Conservation (phyloP, 176 grass and related monocot species). For the Lolium multiflorum region DNA sequence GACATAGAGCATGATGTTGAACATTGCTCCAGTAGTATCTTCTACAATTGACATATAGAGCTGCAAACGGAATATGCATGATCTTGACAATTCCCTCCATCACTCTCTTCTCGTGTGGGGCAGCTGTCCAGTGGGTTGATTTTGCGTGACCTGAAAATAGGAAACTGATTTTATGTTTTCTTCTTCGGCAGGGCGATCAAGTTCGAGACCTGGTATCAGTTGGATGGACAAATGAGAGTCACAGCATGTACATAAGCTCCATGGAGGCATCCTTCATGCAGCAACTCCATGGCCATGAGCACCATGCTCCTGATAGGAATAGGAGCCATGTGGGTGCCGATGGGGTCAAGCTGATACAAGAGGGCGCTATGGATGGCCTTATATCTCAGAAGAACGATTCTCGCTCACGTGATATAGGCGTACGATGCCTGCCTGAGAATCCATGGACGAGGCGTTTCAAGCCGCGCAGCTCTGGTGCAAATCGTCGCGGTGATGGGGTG, state of each 20-base stretch:
- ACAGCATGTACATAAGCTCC: slow-evolving; percentile 67
- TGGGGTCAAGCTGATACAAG: slow-evolving; percentile 52
- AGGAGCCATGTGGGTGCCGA: not conserved
- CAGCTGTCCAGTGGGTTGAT: not conserved
- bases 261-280: slow-evolving; percentile 64
- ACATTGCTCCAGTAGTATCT: not conserved
- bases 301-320: not conserved
- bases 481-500: not conserved
- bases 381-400: slow-evolving; percentile 38
- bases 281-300: slow-evolving; percentile 35
- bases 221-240: slow-evolving; percentile 73
- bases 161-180: slow-evolving; percentile 16
- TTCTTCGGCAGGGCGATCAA: slow-evolving; percentile 38
- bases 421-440: slow-evolving; percentile 46
- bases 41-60: not conserved
- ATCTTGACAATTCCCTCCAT: not conserved
- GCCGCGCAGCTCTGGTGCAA: not conserved
- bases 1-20: not conserved
- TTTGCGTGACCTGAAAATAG: not conserved
- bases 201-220: slow-evolving; percentile 35
- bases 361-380: slow-evolving; percentile 30
- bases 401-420: not conserved
- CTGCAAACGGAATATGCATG: not conserved
- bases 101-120: not conserved
- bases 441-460: slow-evolving; percentile 61